Conservation (phyloP, 75 land plant genomes). For the Cupressus sempervirens region DNA sequence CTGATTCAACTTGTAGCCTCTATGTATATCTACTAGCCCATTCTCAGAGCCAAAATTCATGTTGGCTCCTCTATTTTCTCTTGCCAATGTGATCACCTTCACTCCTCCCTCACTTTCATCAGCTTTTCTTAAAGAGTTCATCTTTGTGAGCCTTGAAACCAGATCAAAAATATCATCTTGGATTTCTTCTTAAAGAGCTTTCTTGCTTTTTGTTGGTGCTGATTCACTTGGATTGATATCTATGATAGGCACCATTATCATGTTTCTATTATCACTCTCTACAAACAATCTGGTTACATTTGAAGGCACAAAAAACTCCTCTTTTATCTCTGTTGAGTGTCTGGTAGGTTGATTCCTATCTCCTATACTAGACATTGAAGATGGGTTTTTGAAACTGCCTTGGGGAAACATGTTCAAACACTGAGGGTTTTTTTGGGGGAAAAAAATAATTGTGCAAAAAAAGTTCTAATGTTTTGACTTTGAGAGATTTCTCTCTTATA, state of each 20-base stretch:
- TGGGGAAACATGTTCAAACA: not conserved
- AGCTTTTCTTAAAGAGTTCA: not conserved
- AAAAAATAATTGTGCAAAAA: not conserved
- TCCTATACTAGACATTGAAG: not conserved
- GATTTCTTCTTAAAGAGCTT: not conserved
- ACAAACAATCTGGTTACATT: not conserved
- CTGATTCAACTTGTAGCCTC: not conserved
- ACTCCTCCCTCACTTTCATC: not conserved
- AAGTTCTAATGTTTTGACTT: not conserved
- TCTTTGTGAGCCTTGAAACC: not conserved
- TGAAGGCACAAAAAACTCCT: not conserved
- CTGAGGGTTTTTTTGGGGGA: not conserved
- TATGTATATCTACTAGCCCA: constrained; percentile 6
- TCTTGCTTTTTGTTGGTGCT: not conserved
- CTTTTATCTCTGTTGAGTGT: not conserved
- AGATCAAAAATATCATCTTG: not conserved
- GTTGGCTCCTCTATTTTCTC: constrained; percentile 51
- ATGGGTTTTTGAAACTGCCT: not conserved
- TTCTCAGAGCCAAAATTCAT: constrained; percentile 17
- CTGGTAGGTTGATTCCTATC: not conserved
- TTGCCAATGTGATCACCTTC: constrained; percentile 38
- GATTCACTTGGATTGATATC: not conserved
- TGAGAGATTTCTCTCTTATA: not conserved
- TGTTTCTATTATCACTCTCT: not conserved
- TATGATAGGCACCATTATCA: not conserved